Evolutionary conservation across 2,329 filamentous ascomycete species (phyloP).

Genomic region (Botrytis paeoniae): DNA sequence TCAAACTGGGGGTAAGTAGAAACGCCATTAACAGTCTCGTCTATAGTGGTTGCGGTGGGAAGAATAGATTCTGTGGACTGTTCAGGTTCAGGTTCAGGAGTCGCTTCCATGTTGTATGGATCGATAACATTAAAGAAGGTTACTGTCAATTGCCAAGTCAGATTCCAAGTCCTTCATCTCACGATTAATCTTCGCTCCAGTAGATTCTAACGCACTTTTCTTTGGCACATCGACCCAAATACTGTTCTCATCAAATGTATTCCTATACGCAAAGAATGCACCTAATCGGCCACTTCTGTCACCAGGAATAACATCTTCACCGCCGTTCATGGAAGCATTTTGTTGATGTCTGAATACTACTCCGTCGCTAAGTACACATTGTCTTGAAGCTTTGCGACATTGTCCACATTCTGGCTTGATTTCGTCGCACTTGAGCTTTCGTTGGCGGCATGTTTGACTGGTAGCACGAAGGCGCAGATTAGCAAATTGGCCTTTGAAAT

Average conservation of each 20-base stretch:
- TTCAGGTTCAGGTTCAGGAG: slow-evolving; percentile 41
- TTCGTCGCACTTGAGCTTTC: slow-evolving; percentile 65
- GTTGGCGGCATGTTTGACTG: slow-evolving; percentile 55
- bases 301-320: slow-evolving; percentile 37
- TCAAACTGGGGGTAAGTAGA: slow-evolving; percentile 32
- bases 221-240: slow-evolving; percentile 62
- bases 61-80: slow-evolving; percentile 22
- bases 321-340: slow-evolving; percentile 64
- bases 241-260: slow-evolving; percentile 58
- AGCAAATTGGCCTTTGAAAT: slow-evolving; percentile 11
- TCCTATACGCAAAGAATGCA: slow-evolving; percentile 64
- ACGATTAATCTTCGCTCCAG: background rate
- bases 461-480: slow-evolving; percentile 7
- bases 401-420: slow-evolving; percentile 58
- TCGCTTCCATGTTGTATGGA: slow-evolving; percentile 53
- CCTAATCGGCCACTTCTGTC: slow-evolving; percentile 46
- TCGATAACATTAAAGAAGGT: slow-evolving; percentile 61
- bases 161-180: slow-evolving; percentile 28
- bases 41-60: slow-evolving; percentile 24
- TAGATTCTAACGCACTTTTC: slow-evolving; percentile 43
- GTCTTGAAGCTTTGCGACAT: slow-evolving; percentile 55
- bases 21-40: slow-evolving; percentile 28
- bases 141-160: slow-evolving; percentile 39
- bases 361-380: slow-evolving; percentile 59
- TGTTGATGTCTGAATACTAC: slow-evolving; percentile 67